A percentile compares a stretch with the other conserved stretches of the same genome.
Evolutionary conservation across 2,329 filamentous ascomycete genomes (phyloP).

Genomic region (Colletotrichum sp.): DNA sequence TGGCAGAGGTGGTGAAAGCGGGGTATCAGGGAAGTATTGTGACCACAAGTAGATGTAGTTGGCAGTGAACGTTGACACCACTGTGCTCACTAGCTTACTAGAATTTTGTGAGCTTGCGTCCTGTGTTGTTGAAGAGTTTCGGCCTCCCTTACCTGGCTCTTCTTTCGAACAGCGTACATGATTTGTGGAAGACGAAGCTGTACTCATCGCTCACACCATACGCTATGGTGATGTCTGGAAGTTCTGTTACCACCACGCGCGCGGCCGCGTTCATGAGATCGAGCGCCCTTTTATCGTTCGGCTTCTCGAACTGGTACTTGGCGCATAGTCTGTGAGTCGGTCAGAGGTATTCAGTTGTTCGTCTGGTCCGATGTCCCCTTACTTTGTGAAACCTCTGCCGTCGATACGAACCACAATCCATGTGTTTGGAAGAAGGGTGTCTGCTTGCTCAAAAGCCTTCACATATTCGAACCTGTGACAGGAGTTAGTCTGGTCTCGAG

Average conservation of each 20-base stretch:
- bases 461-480: slow-evolving; percentile 87
- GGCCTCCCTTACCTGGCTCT: slow-evolving; percentile 67
- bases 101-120: slow-evolving; percentile 8
- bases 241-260: slow-evolving; percentile 79
- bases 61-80: slow-evolving; percentile 92
- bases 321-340: slow-evolving; percentile 70
- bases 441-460: slow-evolving; percentile 83
- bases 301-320: slow-evolving; percentile 87
- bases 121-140: not conserved
- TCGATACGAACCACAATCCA: slow-evolving; percentile 97
- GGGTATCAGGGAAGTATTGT: slow-evolving; percentile 73
- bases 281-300: slow-evolving; percentile 86
- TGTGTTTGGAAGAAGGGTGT: slow-evolving; percentile 83
- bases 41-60: slow-evolving; percentile 88
- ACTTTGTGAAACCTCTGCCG: slow-evolving; percentile 95
- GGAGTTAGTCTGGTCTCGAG: not conserved
- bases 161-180: slow-evolving; percentile 82
- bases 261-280: slow-evolving; percentile 96
- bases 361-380: slow-evolving; percentile 26
- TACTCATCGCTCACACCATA: slow-evolving; percentile 97
- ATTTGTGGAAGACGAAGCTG: slow-evolving; percentile 90
- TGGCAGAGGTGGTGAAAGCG: slow-evolving; percentile 76
- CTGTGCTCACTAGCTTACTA: slow-evolving; percentile 88
- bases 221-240: slow-evolving; percentile 84
- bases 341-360: not conserved